Base-by-base conservation (phyloP, 495 filamentous ascomycete species). In the Penicillium angulare region DNA sequence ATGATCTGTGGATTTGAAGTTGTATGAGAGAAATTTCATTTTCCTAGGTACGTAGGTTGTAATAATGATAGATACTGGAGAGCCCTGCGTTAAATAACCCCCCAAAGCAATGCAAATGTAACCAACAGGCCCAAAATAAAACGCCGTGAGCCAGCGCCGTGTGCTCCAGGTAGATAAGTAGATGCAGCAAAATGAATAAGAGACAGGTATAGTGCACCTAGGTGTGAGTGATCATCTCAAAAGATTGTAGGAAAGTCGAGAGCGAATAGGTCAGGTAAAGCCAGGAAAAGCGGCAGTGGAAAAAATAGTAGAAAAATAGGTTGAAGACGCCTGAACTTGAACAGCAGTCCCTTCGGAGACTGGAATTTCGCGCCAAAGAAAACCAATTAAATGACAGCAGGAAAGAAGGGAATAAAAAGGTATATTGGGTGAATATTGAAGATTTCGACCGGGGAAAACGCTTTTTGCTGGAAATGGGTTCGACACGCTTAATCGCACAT, bases 401-500 rank as follows among this genome's bases (percentile, higher is more conserved):
- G 38, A 18, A 50, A 32, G 34, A 47, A 44, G 32, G 45, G 46
- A 33, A 51, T 50, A n/a, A n/a, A n/a, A n/a, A n/a, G 34, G 34
- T 38, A 38, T 42, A 38, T 48, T 15, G 26, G 26, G 32, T 29
- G 39, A 5, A 31, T 26, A 50, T 46, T 44, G 23, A 49, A 43
- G 31, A 18, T 43, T 35, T 60, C 29, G 60, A 57, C 45, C 46
- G 49, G 38, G 23, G 41, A 47, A 45, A 6, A 16, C 56, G 47
- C 46, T 38, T 48, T 56, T 59, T 64, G 53, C 46, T 53, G 43
- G 49, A 55, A 55, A 43, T 43, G 39, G 23, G 42, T 59, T 57
- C 43, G 52, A 45, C 43, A 62, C 56, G 61, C 59, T 64, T 56
- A 56, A 59, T 64, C 47, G 59, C 52, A 46, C 47, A 58, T n/a